A percentile compares a stretch with the other conserved stretches of the same genome.
These are phyloP conservation scores for Ophiostoma sp. DNA, from an alignment of 2,329 filamentous ascomycete genomes.

Conservation along the genomic window DNA sequence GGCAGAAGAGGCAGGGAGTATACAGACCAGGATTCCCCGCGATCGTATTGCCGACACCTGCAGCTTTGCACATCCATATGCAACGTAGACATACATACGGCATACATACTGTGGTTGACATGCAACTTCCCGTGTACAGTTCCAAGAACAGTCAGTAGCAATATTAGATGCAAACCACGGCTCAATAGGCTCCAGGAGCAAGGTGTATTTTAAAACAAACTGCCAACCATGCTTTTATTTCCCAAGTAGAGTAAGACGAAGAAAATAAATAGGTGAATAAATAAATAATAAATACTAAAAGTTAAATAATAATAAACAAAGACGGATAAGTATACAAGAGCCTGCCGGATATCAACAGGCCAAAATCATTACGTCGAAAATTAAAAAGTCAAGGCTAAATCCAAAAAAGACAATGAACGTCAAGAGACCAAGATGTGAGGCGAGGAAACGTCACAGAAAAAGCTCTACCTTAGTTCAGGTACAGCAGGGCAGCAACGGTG, in stretches of 20 bases:
- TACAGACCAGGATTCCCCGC: constrained; percentile 2
- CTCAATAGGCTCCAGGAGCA: no score
- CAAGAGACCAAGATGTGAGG: background rate
- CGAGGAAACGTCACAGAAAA: background rate
- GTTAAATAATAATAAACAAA: background rate
- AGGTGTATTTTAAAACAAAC: background rate
- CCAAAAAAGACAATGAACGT: background rate
- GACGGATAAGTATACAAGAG: background rate
- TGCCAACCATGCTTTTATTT: background rate
- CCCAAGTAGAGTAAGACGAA: background rate
- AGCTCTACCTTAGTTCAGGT: constrained; percentile 38
- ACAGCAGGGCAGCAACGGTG: constrained; percentile 38
- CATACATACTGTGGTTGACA: background rate
- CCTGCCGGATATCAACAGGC: background rate
- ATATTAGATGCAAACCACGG: no score
- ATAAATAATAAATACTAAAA: background rate
- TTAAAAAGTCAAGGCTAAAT: background rate
- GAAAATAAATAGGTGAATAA: background rate
- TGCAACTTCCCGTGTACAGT: background rate
- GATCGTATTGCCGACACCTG: constrained; percentile 1
- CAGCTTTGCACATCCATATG: background rate
- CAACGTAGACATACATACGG: background rate
- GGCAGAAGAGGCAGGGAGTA: background rate
- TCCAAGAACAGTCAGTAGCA: no score
- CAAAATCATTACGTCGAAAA: background rate